Evolutionary conservation across 2,329 filamentous ascomycete genomes (phyloP).

Genomic region (Sordariomycetes sp.): DNA sequence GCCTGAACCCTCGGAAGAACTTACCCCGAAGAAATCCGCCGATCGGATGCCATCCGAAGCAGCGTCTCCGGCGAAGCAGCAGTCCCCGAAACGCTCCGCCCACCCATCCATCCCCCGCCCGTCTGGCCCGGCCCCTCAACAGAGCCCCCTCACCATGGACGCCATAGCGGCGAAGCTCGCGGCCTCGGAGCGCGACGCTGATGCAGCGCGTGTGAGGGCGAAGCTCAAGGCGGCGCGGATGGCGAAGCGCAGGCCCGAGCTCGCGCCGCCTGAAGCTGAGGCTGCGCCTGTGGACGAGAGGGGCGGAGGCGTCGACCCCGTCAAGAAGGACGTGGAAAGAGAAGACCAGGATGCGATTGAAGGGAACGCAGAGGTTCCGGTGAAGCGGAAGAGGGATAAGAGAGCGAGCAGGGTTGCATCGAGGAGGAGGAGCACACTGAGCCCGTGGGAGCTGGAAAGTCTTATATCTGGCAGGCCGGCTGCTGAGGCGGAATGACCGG

Average conservation of each 20-base stretch:
- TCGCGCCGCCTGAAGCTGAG: constrained; percentile 10
- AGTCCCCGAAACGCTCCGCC: constrained; percentile 5
- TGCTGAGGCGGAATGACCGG: background rate
- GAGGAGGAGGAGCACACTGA: constrained; percentile 63
- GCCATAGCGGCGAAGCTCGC: constrained; percentile 53
- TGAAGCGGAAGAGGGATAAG: constrained; percentile 39
- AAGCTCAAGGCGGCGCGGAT: constrained; percentile 46
- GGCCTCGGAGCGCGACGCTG: constrained; percentile 52
- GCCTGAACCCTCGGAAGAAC: background rate
- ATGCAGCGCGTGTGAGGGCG: constrained; percentile 51
- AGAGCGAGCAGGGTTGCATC: constrained; percentile 45
- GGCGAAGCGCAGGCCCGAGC: constrained; percentile 12
- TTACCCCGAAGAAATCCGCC: background rate
- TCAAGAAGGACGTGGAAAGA: constrained; percentile 18
- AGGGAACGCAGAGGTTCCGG: constrained; percentile 10
- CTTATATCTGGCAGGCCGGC: constrained; percentile 34
- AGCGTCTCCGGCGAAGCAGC: background rate
- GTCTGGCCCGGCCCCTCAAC: constrained; percentile 29
- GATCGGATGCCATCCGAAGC: background rate
- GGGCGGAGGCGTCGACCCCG: constrained; percentile 19
- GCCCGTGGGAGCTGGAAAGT: constrained; percentile 62
- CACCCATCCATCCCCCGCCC: constrained; percentile 23
- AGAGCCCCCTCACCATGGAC: constrained; percentile 50
- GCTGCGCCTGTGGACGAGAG: constrained; percentile 5
- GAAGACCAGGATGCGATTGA: constrained; percentile 9